Base-by-base conservation (phyloP, 1,284 basidiomycete species). In the Termitomyces sp. region DNA sequence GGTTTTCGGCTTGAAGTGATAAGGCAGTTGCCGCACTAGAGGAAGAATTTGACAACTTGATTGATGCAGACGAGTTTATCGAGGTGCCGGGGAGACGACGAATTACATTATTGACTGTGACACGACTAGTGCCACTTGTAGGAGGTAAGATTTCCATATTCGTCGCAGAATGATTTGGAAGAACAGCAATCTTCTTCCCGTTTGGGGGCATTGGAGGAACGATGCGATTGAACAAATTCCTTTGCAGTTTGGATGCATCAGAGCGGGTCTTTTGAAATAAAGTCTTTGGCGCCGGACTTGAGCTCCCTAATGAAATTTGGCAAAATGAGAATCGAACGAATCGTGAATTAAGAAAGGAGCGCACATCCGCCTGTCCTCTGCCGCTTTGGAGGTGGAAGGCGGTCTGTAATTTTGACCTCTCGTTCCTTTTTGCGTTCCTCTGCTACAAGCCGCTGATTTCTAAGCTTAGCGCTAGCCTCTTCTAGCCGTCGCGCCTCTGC, bases 211-310 rank as follows among this genome's bases (percentile, higher is more conserved):
- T 76, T 24, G 79, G 73, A 28, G 82, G 80, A 39, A 80, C 62
- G 56, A 78, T 70, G 28, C 75, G 78, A 50, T 77, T 67, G 63
- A 81, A 87, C 61, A 86, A 69, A 31, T 78, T 79, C 65, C 80
- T 82, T 66, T 84, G 83, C 43, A 86, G 68, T 64, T 81, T 86
- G 39, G 79, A 82, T 12, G 86, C 84, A 63, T 89, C 84, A 33
- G 75, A 74, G 57, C 79, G 78, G 7, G 88, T 85, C 71, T 88
- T 90, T 71, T 90, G 85, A 61, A 91, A 83, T 10, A 91, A 73
- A 9, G 83, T 78, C 71, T 84, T 89, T 17, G 84, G 83, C 59
- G 76, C 80, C 42, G 68, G 59, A 38, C 67, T 58, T 28, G 67
- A 65, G 42, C 73, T 75, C 82, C 83, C 83, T 86, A 60, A 28